Conservation (phyloP, 495 filamentous ascomycete genomes). For the Xylaria scruposa region DNA sequence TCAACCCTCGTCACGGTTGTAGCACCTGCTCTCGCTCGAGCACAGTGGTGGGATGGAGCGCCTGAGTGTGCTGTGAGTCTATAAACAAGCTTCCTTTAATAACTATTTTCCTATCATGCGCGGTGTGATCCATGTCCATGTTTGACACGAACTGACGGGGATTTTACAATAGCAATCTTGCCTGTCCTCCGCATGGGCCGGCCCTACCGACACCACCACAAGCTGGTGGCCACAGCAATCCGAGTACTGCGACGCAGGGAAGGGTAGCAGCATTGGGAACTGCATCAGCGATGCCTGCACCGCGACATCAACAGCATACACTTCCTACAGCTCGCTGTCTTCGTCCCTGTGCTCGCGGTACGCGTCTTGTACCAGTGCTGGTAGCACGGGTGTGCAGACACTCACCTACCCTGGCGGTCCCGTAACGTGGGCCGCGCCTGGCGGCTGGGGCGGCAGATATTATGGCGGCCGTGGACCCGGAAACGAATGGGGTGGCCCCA, state of each 20-base stretch:
- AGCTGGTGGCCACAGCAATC: slow-evolving; percentile 51
- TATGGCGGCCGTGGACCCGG: slow-evolving; percentile 21
- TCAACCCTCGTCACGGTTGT: slow-evolving; percentile 29
- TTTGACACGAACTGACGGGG: background rate
- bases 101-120: background rate
- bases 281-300: slow-evolving; percentile 50
- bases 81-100: background rate
- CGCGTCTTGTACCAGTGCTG: slow-evolving; percentile 46
- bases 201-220: slow-evolving; percentile 33
- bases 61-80: slow-evolving; percentile 54
- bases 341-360: slow-evolving; percentile 49
- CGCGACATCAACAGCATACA: slow-evolving; percentile 46
- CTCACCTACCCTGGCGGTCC: slow-evolving; percentile 49
- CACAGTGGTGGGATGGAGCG: slow-evolving; percentile 51
- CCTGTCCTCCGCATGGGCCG: slow-evolving; percentile 49
- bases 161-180: slow-evolving; percentile 45
- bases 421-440: slow-evolving; percentile 45
- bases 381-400: slow-evolving; percentile 50
- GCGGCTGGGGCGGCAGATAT: slow-evolving; percentile 32
- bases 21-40: slow-evolving; percentile 31
- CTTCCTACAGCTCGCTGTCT: slow-evolving; percentile 49
- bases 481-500: slow-evolving; percentile 21
- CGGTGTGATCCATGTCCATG: background rate
- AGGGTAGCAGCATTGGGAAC: slow-evolving; percentile 41
- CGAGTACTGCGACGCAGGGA: slow-evolving; percentile 48